Conservation (phyloP, 2,329 filamentous ascomycete species). For the Alternaria triticina region DNA sequence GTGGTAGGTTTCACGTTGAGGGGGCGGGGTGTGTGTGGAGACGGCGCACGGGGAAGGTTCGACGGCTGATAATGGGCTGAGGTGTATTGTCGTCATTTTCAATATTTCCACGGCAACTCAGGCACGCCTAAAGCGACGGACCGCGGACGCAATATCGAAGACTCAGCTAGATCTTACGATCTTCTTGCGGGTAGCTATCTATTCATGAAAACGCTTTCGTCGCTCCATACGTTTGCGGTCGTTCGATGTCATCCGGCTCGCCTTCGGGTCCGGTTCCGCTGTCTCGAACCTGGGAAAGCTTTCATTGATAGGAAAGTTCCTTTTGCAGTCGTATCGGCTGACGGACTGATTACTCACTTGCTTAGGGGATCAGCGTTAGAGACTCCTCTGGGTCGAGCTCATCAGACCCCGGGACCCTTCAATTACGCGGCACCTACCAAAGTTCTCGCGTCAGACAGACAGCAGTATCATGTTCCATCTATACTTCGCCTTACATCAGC, state of each 20-base stretch:
- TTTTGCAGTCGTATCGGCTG: neutral
- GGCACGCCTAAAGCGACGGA: neutral
- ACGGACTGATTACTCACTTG: neutral
- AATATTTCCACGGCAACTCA: neutral
- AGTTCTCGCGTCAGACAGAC: neutral
- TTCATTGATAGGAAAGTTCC: neutral
- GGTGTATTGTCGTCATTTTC: slow-evolving; percentile 2
- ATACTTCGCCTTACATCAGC: neutral
- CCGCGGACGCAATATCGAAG: slow-evolving; percentile 3
- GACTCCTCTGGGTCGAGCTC: neutral
- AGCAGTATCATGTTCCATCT: neutral
- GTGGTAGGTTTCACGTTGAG: slow-evolving; percentile 15
- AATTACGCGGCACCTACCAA: neutral
- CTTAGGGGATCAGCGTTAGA: neutral
- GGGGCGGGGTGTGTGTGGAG: slow-evolving; percentile 1
- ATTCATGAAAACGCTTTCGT: neutral
- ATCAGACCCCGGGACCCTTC: neutral
- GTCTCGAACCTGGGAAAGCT: neutral
- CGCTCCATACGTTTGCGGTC: neutral
- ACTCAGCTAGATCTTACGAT: slow-evolving; percentile 4
- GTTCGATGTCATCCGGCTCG: neutral
- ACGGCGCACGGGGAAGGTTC: slow-evolving; percentile 4
- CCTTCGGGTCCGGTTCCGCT: neutral
- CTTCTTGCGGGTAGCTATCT: neutral
- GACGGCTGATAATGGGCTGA: neutral